A percentile compares a stretch with the other conserved stretches of the same genome.
These are phyloP conservation scores for Entoloma clypeatum DNA, from an alignment of 1,284 basidiomycete genomes.

Conservation along the genomic window DNA sequence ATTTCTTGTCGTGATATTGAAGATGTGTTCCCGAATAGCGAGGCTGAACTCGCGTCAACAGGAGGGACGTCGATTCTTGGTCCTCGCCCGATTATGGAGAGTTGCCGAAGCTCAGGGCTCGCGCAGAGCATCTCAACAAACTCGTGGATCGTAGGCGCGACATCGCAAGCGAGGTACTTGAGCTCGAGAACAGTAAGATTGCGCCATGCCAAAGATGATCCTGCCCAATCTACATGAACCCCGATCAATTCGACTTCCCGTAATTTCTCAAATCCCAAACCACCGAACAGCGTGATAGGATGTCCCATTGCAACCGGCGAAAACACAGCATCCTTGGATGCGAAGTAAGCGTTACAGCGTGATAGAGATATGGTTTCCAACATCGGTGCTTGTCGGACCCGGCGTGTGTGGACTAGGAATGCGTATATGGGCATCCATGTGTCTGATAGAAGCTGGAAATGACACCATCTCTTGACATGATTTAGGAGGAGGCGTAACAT, in stretches of 20 bases:
- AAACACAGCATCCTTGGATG: slow-evolving; percentile 38
- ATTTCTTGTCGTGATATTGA: slow-evolving; percentile 17
- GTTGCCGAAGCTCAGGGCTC: slow-evolving; percentile 36
- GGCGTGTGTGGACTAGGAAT: slow-evolving; percentile 40
- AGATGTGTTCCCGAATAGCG: not conserved
- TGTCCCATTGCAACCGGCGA: slow-evolving; percentile 35
- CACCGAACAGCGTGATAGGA: slow-evolving; percentile 42
- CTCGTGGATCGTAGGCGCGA: slow-evolving; percentile 44
- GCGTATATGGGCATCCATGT: slow-evolving; percentile 53
- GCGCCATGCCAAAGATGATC: slow-evolving; percentile 31
- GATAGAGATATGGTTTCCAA: slow-evolving; percentile 42
- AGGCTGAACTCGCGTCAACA: not conserved
- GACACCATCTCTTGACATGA: slow-evolving; percentile 43
- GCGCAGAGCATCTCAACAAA: slow-evolving; percentile 39
- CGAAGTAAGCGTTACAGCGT: slow-evolving; percentile 54
- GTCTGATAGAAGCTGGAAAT: slow-evolving; percentile 46
- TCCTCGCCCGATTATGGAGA: slow-evolving; percentile 49
- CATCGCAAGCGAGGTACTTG: slow-evolving; percentile 48
- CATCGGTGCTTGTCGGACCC: slow-evolving; percentile 29
- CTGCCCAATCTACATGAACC: slow-evolving; percentile 50
- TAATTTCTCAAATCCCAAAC: slow-evolving; percentile 28
- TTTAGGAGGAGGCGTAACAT: slow-evolving; percentile 41
- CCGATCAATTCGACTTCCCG: slow-evolving; percentile 44
- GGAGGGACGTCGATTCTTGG: slow-evolving; percentile 29
- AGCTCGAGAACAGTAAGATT: slow-evolving; percentile 45